A percentile compares a stretch with the other conserved stretches of the same genome.
Conservation (phyloP, 768 basidiomycete species). For the Mycena metata region DNA sequence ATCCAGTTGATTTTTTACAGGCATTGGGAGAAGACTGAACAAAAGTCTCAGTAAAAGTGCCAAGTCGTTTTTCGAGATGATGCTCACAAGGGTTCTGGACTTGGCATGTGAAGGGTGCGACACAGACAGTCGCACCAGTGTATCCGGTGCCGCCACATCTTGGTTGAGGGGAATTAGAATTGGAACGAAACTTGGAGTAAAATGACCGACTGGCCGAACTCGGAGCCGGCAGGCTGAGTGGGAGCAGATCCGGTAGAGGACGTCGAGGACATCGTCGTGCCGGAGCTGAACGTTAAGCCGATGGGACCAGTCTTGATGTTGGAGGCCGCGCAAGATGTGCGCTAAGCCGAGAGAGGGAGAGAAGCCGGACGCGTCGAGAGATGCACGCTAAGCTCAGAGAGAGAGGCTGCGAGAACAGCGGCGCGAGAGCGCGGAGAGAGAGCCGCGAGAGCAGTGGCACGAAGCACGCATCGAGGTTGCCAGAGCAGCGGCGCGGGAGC, state of each 20-base stretch:
- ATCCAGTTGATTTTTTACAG: background rate
- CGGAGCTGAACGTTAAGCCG: too few relatives aligned
- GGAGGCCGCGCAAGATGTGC: too few relatives aligned
- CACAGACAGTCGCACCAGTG: conserved; percentile 2
- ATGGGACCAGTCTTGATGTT: too few relatives aligned
- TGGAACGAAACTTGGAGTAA: background rate
- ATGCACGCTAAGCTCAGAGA: too few relatives aligned
- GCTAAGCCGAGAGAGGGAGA: too few relatives aligned
- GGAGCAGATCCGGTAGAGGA: background rate
- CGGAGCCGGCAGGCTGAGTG: background rate
- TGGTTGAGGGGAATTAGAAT: background rate
- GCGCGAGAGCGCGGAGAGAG: too few relatives aligned
- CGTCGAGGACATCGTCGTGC: too few relatives aligned
- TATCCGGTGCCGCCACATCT: background rate
- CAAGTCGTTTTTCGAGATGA: background rate
- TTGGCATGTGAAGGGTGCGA: background rate
- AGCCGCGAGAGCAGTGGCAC: too few relatives aligned
- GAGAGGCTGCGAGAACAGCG: too few relatives aligned
- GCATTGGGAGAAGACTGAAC: conserved; percentile 22
- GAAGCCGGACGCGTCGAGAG: too few relatives aligned
- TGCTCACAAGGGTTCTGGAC: conserved; percentile 25
- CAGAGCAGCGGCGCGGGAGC: too few relatives aligned
- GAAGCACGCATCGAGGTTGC: too few relatives aligned
- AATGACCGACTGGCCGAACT: conserved; percentile 17
- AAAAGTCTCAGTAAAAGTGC: background rate